These are phyloP conservation scores for Saccharomyces hybrid DNA, from an alignment of 1,139 yeast genomes.

Conservation along the genomic window DNA sequence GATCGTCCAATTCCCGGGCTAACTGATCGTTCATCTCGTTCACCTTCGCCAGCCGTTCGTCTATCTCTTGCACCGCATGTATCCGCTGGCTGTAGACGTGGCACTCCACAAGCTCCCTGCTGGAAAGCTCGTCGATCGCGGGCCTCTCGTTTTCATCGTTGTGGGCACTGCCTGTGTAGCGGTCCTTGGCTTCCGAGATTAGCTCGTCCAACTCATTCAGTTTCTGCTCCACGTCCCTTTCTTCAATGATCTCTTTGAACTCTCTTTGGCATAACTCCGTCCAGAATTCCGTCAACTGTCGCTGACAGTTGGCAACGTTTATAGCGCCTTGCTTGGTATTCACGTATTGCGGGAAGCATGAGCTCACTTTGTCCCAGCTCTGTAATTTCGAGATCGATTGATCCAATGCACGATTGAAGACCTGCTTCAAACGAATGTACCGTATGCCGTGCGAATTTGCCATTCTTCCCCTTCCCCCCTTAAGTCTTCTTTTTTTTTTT, in stretches of 20 bases:
- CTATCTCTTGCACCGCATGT: slow-evolving; percentile 26
- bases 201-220: slow-evolving; percentile 61
- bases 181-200: slow-evolving; percentile 43
- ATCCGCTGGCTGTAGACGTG: slow-evolving; percentile 31
- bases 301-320: slow-evolving; percentile 50
- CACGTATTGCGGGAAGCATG: slow-evolving; percentile 62
- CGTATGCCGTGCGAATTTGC: slow-evolving; percentile 34
- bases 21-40: slow-evolving; percentile 25
- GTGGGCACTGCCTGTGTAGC: slow-evolving; percentile 19
- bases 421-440: slow-evolving; percentile 46
- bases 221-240: slow-evolving; percentile 50
- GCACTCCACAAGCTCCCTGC: slow-evolving; percentile 32
- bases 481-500: background rate
- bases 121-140: slow-evolving; percentile 31
- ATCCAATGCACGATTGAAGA: slow-evolving; percentile 58
- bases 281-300: slow-evolving; percentile 60
- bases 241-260: slow-evolving; percentile 58
- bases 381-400: slow-evolving; percentile 54
- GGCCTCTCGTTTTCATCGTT: slow-evolving; percentile 6
- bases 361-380: slow-evolving; percentile 49
- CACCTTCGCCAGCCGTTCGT: slow-evolving; percentile 25
- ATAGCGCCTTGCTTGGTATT: slow-evolving; percentile 43
- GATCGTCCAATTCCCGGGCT: slow-evolving; percentile 22
- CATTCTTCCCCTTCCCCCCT: slow-evolving; percentile 4
- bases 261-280: slow-evolving; percentile 49